Evolutionary conservation across 176 grass and related monocot species (phyloP), one percentile per base, ranked within the genome.

Genomic region (Eragrostis nindensis): DNA sequence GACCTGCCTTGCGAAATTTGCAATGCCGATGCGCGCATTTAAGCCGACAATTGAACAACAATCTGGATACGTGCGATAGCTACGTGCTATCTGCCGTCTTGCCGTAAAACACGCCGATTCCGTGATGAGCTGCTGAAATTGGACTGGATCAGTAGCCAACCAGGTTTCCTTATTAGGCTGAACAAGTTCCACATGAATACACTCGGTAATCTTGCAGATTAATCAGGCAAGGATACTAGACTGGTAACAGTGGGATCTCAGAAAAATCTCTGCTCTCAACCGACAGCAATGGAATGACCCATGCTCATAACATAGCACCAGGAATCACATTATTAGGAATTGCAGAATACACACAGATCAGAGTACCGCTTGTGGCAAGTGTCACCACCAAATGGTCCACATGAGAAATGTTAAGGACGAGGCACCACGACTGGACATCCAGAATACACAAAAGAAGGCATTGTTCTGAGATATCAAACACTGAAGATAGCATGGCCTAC

Each of bases 341-440:
- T 17, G 56, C 70, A 76, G 76, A 74, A 85, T 77, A 71, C 66
- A 81, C 76, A 82, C 40, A 45, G 16, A n/a, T 62, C 67, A 43
- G 22, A 71, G 46, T 45, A 15, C 18, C 24, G 63, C 70, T 14
- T 46, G 63, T 45, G 21, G 43, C 74, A 70, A 65, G 38, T 12
- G 52, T 67, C 68, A 74, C 52, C 70, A 73, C 43, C 12, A 61
- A 21, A 49, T 26, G 77, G 56, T 78, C 55, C 77, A 71, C 77
- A 60, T 24, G 24, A 65, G 24, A 82, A 66, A 80, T 70, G 42
- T 73, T 59, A 26, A 52, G 56, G 29, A 32, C 62, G 76, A n/a
- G 81, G 32, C 70, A 50, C 73, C 19, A 66, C 25, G 25, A 56
- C 60, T 55, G 26, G 64, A 44, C 53, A 38, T 43, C 24, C 10